Evolutionary conservation across 2,329 filamentous ascomycete species (phyloP), one percentile per base, ranked within the genome.

Genomic region (Diaporthe sp.): DNA sequence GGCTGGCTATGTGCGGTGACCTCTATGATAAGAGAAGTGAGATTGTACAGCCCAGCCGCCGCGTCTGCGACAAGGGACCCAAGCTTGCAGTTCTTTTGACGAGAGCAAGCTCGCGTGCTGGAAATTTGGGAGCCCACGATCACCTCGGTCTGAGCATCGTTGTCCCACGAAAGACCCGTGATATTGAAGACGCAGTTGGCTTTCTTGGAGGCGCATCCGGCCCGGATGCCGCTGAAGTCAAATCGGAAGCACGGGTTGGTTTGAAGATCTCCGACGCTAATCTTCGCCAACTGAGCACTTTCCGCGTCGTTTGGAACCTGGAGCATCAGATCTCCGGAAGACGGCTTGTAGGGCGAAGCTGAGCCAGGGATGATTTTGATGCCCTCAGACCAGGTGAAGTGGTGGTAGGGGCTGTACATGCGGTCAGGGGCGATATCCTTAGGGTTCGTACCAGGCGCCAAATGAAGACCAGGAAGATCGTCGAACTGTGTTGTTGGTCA

Each of bases 11-110:
- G 79, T n/a, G 82, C 82, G n/a, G 82, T 83, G 17, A 84, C 78
- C n/a, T 83, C 82, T 55, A 88, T 80, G 12, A 82, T 81, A 77
- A 89, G 75, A 3, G 83, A 82, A 1, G 74, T 83, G 52, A 86
- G 77, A 55, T 84, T 80, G 42, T 75, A 68, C 75, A 85, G 84
- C 9, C 68, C 73, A 9, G 72, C 35, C 0, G 78, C 67, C 17
- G 80, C 76, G 4, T 75, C 71, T 50, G 84, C 74, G 12, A 74
- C 61, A 13, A 83, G 71, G 1, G 77, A 77, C 0, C 72, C 77
- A 7, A 86, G 80, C 1, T 45, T 60, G 77, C 84, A 86, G 61
- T 80, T 78, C 1, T 72, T 38, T 2, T 78, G 72, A 9, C 77
- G 70, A 1, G 79, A 75, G 75, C 84, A 85, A 19, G 81, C 80